Percentiles rank a stretch among this genome's conserved stretches.
These are phyloP conservation scores for Kalaharituber pfeilii DNA, from an alignment of 2,329 filamentous ascomycete species.

Conservation along the genomic window DNA sequence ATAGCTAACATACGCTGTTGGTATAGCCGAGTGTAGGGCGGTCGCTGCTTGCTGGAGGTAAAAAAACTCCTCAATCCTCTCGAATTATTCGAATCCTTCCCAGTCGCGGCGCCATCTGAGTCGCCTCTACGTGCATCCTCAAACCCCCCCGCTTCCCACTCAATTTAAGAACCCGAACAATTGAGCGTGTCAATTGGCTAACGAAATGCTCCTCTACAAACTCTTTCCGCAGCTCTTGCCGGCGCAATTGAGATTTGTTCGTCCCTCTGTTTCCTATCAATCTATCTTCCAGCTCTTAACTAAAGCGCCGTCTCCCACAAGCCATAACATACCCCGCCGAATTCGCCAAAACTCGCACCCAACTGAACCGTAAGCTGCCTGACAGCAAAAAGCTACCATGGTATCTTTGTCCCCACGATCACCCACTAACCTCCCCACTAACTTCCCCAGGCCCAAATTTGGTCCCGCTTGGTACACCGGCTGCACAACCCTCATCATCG, in stretches of 20 bases:
- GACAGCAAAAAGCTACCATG: slow-evolving; percentile 78
- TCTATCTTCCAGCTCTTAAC: background rate
- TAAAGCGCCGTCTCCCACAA: slow-evolving; percentile 23
- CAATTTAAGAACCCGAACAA: too few relatives aligned
- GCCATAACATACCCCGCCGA: slow-evolving; percentile 89
- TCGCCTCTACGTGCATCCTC: too few relatives aligned
- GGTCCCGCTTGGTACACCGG: slow-evolving; percentile 93
- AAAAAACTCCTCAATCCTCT: too few relatives aligned
- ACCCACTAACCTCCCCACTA: background rate
- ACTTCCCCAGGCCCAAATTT: slow-evolving; percentile 47
- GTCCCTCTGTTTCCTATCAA: slow-evolving; percentile 12
- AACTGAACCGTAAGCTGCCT: slow-evolving; percentile 71
- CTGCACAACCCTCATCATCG: slow-evolving; percentile 90
- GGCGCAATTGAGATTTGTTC: slow-evolving; percentile 85
- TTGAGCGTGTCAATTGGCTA: too few relatives aligned
- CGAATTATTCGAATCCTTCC: too few relatives aligned
- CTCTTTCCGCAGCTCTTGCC: slow-evolving; percentile 60
- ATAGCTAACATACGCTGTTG: too few relatives aligned
- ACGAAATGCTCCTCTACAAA: too few relatives aligned
- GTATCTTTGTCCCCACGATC: slow-evolving; percentile 23
- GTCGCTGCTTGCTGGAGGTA: slow-evolving; percentile 64
- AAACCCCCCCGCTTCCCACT: too few relatives aligned
- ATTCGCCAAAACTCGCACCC: slow-evolving; percentile 88
- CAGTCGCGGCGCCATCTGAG: too few relatives aligned
- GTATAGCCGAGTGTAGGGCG: slow-evolving; percentile 58